A percentile compares a stretch with the other conserved stretches of the same genome.
These are phyloP conservation scores for Agrocybe praecox DNA, from an alignment of 768 basidiomycete species.

Conservation along the genomic window DNA sequence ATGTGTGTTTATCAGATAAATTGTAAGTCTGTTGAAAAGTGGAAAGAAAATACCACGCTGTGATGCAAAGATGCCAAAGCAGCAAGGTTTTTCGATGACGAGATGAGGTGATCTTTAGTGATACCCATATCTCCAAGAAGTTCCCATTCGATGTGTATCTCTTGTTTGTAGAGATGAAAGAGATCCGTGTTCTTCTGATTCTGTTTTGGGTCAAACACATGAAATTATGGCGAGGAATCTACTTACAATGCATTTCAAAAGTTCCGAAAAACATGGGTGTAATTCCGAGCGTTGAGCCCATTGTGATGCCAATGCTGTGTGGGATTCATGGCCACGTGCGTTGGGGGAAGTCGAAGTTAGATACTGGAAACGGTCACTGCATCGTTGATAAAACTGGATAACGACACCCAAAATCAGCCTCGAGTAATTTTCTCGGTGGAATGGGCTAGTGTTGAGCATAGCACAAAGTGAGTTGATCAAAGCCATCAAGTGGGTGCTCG, in stretches of 20 bases:
- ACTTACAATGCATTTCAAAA: conserved; percentile 57
- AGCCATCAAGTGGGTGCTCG: conserved; percentile 82
- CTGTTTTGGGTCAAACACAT: conserved; percentile 24
- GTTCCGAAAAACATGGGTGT: conserved; percentile 69
- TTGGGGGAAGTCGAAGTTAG: conserved; percentile 48
- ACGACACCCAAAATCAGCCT: conserved; percentile 93
- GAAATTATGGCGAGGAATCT: not conserved
- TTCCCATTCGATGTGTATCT: conserved; percentile 77
- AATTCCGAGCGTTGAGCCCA: conserved; percentile 90
- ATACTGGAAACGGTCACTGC: conserved; percentile 84
- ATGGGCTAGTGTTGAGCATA: conserved; percentile 90
- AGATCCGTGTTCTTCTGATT: conserved; percentile 42
- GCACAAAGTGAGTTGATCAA: conserved; percentile 89
- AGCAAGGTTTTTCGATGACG: conserved; percentile 70
- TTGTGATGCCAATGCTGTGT: conserved; percentile 61
- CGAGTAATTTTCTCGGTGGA: conserved; percentile 93
- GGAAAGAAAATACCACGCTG: conserved; percentile 66
- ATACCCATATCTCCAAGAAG: conserved; percentile 60
- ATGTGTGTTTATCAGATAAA: not conserved
- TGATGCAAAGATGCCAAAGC: conserved; percentile 80
- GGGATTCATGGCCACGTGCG: conserved; percentile 42
- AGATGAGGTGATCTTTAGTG: conserved; percentile 64
- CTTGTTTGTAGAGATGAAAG: conserved; percentile 68
- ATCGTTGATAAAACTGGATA: conserved; percentile 95
- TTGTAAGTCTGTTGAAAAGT: not conserved